Conservation (phyloP, 1,284 basidiomycete species). For the Apiotrichum domesticum region DNA sequence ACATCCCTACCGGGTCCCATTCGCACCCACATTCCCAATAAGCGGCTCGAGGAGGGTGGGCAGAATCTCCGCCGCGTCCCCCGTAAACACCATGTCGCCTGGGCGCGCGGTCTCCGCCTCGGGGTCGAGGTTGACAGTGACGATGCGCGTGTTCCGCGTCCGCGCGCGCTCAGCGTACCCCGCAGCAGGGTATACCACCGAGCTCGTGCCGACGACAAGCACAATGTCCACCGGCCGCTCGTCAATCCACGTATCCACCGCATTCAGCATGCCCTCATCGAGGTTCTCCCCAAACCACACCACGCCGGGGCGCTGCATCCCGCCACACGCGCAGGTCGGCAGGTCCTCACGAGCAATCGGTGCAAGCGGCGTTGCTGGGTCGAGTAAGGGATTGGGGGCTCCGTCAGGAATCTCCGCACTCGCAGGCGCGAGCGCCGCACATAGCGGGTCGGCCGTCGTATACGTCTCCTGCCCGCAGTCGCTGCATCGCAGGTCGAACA, state of each 20-base stretch:
- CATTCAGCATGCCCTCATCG: slow-evolving; percentile 5
- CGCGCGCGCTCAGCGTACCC: slow-evolving; percentile 15
- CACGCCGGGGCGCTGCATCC: slow-evolving; percentile 9
- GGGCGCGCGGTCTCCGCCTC: neutral
- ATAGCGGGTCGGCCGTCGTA: slow-evolving; percentile 7
- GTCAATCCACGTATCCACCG: slow-evolving; percentile 10
- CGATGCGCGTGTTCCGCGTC: neutral
- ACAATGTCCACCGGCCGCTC: slow-evolving; percentile 9
- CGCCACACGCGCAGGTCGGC: slow-evolving; percentile 6
- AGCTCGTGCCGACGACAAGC: slow-evolving; percentile 10
- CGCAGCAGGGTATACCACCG: slow-evolving; percentile 10
- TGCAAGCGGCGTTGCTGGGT: neutral
- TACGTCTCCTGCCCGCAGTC: neutral
- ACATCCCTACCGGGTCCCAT: too few relatives aligned
- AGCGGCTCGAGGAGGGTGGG: slow-evolving; percentile 8
- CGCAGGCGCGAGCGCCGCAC: slow-evolving; percentile 4
- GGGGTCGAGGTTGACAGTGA: slow-evolving; percentile 13
- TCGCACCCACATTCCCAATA: neutral
- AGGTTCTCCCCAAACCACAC: slow-evolving; percentile 18
- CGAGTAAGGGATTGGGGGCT: slow-evolving; percentile 1
- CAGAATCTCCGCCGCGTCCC: slow-evolving; percentile 10
- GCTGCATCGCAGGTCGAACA: slow-evolving; percentile 12
- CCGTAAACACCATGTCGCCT: slow-evolving; percentile 10
- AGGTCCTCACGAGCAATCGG: neutral
- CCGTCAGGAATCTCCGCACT: neutral